Percentiles rank a stretch among this genome's conserved stretches.
These are phyloP conservation scores for Micractinium conductrix DNA, from an alignment of 139 green algal genomes.

Conservation along the genomic window DNA sequence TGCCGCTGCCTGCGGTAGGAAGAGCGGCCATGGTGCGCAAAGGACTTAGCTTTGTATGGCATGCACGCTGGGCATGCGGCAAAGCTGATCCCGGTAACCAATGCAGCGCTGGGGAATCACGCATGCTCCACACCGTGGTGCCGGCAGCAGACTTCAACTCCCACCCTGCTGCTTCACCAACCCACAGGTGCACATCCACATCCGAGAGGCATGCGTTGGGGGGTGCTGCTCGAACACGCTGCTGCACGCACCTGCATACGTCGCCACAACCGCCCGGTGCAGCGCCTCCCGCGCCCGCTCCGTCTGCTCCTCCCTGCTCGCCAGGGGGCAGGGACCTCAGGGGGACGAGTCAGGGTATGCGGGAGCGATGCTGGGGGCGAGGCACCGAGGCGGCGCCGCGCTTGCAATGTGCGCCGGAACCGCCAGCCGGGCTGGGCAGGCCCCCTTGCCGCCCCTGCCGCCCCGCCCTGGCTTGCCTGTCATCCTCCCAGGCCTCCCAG, in stretches of 20 bases:
- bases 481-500: constrained; percentile 19
- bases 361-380: too few relatives aligned
- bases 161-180: neutral
- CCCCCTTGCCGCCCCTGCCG: too few relatives aligned
- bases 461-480: neutral
- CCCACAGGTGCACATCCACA: neutral
- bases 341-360: neutral
- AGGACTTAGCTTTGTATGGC: too few relatives aligned
- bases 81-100: neutral
- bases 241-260: neutral
- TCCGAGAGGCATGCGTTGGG: neutral
- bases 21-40: neutral
- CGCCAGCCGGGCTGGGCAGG: too few relatives aligned
- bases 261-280: neutral
- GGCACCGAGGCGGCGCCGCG: too few relatives aligned
- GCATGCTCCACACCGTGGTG: neutral
- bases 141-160: neutral
- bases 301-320: neutral
- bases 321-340: neutral
- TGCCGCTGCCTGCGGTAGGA: neutral
- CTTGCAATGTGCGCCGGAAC: too few relatives aligned
- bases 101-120: too few relatives aligned
- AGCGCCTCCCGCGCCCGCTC: constrained; percentile 6
- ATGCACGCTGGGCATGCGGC: neutral
- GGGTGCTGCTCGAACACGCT: too few relatives aligned